Conservation (phyloP, 495 filamentous ascomycete genomes). For the Aspergillus wentii region DNA sequence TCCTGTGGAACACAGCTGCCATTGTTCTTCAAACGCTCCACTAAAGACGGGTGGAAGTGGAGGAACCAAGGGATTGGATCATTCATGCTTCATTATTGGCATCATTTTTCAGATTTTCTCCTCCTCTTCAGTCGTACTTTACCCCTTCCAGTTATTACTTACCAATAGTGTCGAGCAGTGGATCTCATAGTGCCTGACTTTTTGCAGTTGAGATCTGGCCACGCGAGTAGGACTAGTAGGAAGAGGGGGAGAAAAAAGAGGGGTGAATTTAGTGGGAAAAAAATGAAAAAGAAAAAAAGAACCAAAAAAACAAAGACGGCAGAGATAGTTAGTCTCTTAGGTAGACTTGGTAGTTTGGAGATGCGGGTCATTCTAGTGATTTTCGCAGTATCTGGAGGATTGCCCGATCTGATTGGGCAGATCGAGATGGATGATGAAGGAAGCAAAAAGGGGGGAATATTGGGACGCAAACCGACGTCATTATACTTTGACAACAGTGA, state of each 20-base stretch:
- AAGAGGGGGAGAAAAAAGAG: slow-evolving; percentile 14
- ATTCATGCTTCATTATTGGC: no score
- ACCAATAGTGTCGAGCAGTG: slow-evolving; percentile 1
- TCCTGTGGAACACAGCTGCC: no score
- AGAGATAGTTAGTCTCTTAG: background rate
- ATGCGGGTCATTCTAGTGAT: no score
- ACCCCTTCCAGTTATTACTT: no score
- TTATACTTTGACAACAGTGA: slow-evolving; percentile 15
- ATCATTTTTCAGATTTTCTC: slow-evolving; percentile 4
- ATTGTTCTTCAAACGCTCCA: no score
- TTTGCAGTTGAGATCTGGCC: slow-evolving; percentile 18
- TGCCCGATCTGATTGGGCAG: no score
- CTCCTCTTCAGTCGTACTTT: slow-evolving; percentile 1
- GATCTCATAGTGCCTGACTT: slow-evolving; percentile 20
- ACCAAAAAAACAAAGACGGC: background rate
- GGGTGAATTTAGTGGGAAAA: no score
- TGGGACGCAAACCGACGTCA: slow-evolving; percentile 17
- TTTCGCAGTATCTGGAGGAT: no score
- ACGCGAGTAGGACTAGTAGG: slow-evolving; percentile 19
- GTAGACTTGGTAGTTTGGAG: no score
- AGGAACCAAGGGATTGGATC: slow-evolving; percentile 12
- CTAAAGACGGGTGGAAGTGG: slow-evolving; percentile 10
- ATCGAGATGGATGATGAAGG: background rate
- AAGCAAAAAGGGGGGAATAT: slow-evolving; percentile 1
- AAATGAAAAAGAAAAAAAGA: background rate